phyloP scores from a whole-genome alignment of 169 alveolate genomes.

The Plasmodium coatneyi region DNA sequence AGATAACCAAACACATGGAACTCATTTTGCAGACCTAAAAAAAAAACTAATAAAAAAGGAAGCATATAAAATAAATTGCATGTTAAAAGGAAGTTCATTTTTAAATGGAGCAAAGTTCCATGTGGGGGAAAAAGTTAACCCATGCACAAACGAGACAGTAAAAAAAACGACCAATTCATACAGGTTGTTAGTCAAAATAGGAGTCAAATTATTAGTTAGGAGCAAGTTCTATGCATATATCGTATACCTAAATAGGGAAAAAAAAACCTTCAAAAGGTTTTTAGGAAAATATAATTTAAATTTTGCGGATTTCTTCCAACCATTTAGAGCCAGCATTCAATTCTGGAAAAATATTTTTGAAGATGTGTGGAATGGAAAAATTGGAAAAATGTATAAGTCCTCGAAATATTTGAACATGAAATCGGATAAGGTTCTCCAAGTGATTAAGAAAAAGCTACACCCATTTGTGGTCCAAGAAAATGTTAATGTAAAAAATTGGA shows the following conservation, averaged over 20 bases:
- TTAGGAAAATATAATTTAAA: constrained; percentile 53
- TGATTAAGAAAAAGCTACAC: constrained; percentile 39
- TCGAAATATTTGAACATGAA: constrained; percentile 28
- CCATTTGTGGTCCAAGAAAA: constrained; percentile 53
- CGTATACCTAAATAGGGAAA: constrained; percentile 31
- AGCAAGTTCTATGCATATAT: constrained; percentile 45
- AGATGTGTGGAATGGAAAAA: constrained; percentile 66
- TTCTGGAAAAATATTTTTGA: constrained; percentile 71
- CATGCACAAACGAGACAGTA: not conserved
- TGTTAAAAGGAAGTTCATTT: not conserved
- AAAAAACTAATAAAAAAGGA: constrained; percentile 43
- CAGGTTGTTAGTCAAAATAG: constrained; percentile 34
- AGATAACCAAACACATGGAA: not conserved
- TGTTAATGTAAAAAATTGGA: constrained; percentile 32
- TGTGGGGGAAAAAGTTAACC: not conserved
- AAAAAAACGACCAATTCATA: constrained; percentile 11
- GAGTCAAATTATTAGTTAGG: constrained; percentile 37
- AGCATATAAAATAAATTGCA: constrained; percentile 22
- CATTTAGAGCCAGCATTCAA: constrained; percentile 39
- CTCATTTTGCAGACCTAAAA: constrained; percentile 30
- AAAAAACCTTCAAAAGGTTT: constrained; percentile 44
- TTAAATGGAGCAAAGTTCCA: not conserved
- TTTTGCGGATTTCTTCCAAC: constrained; percentile 61
- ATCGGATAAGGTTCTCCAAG: constrained; percentile 4
- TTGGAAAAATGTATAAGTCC: constrained; percentile 36